These are phyloP conservation scores for Akanthomyces muscarius DNA, from an alignment of 2,329 filamentous ascomycete genomes.

Conservation along the genomic window DNA sequence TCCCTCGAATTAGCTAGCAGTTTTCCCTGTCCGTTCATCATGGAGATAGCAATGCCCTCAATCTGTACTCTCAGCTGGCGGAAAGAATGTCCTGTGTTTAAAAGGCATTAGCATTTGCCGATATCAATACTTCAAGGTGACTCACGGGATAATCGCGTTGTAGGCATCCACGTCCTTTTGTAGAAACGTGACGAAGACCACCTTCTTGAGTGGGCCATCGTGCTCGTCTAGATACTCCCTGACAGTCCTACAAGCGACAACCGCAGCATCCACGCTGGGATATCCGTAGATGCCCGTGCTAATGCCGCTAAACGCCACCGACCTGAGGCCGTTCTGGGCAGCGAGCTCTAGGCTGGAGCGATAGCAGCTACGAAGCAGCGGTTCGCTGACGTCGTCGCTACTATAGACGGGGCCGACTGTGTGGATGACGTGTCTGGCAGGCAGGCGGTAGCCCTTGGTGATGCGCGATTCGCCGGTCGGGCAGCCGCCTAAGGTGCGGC, in stretches of 20 bases:
- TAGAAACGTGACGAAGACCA: conserved; percentile 84
- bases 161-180: conserved; percentile 75
- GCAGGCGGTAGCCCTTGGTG: conserved; percentile 71
- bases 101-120: background rate
- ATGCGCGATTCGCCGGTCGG: conserved; percentile 76
- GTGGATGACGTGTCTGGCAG: conserved; percentile 78
- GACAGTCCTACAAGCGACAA: conserved; percentile 61
- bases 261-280: conserved; percentile 67
- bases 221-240: conserved; percentile 50
- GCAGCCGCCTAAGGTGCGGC: conserved; percentile 67
- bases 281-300: conserved; percentile 92
- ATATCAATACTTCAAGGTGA: background rate
- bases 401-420: conserved; percentile 81
- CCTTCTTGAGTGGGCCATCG: conserved; percentile 55
- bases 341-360: conserved; percentile 67
- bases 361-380: conserved; percentile 62
- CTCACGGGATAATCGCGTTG: conserved; percentile 64
- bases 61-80: background rate
- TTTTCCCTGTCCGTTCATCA: background rate
- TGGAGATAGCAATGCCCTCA: background rate
- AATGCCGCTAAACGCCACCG: conserved; percentile 76
- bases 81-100: conserved; percentile 8
- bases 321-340: conserved; percentile 59
- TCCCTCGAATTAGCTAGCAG: background rate
- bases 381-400: conserved; percentile 37